Conservation (phyloP, 129 eudicot genomes). For the Flaveria bidentis region DNA sequence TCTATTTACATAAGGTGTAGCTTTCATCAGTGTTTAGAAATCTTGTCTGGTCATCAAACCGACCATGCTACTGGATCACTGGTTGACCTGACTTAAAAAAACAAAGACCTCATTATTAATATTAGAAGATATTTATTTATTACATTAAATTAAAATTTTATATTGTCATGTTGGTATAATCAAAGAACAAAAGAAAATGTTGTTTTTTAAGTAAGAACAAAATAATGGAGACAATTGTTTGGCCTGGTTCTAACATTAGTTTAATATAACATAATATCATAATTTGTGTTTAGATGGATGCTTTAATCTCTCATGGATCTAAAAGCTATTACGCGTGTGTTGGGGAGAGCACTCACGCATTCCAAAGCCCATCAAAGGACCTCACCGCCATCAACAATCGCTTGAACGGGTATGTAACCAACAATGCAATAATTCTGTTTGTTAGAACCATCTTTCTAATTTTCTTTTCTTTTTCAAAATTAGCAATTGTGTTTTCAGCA, state of each 20-base stretch:
- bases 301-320: constrained; percentile 74
- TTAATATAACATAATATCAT: background rate
- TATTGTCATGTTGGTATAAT: too few species aligned
- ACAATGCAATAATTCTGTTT: background rate
- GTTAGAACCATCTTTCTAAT: background rate
- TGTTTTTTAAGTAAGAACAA: too few species aligned
- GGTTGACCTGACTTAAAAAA: too few species aligned
- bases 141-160: too few species aligned
- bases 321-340: constrained; percentile 97
- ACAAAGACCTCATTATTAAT: too few species aligned
- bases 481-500: constrained; percentile 35
- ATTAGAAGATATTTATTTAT: too few species aligned
- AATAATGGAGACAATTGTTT: too few species aligned
- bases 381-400: constrained; percentile 86
- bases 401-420: constrained; percentile 60
- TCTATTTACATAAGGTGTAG: background rate
- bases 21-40: too few species aligned
- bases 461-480: background rate
- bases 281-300: constrained; percentile 77
- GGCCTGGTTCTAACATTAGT: too few species aligned
- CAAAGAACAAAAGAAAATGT: too few species aligned
- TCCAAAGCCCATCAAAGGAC: constrained; percentile 98
- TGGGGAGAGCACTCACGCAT: constrained; percentile 98
- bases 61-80: too few species aligned
- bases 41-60: too few species aligned